Evolutionary conservation across 495 filamentous ascomycete species (phyloP).

Genomic region (Aspergillus cristatus): DNA sequence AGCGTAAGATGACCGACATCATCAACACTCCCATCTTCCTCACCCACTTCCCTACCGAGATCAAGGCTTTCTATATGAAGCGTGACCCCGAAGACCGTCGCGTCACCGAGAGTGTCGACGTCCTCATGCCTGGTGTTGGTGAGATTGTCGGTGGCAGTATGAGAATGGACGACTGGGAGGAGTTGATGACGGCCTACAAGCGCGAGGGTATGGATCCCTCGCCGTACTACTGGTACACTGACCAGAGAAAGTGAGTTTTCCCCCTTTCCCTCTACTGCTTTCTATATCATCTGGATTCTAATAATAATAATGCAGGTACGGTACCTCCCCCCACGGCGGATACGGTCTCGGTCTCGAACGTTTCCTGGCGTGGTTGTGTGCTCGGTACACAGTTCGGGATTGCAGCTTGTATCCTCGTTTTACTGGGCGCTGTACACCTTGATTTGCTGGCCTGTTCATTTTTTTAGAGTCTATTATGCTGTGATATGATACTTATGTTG

Average conservation of each 20-base stretch:
- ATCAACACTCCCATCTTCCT: conserved; percentile 94
- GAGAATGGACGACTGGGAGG: conserved; percentile 91
- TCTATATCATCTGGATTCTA: conserved; percentile 1
- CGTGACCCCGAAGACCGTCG: conserved; percentile 71
- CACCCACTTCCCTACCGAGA: conserved; percentile 92
- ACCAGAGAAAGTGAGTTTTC: conserved; percentile 83
- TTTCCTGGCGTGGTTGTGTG: conserved; percentile 94
- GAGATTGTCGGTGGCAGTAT: conserved; percentile 97
- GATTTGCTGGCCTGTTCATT: conserved; percentile 6
- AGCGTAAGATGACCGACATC: conserved; percentile 92
- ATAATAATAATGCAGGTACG: conserved; percentile 53
- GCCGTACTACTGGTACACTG: conserved; percentile 98
- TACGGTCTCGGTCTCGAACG: conserved; percentile 94
- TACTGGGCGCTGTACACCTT: conserved; percentile 90
- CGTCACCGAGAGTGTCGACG: conserved; percentile 95
- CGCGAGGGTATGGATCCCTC: conserved; percentile 75
- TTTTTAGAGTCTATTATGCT: no score
- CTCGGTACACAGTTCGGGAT: conserved; percentile 83
- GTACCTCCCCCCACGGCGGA: conserved; percentile 86
- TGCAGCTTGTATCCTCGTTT: conserved; percentile 88
- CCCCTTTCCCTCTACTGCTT: background rate
- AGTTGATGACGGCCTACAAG: conserved; percentile 82
- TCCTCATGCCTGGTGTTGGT: conserved; percentile 91
- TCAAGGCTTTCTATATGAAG: conserved; percentile 99
- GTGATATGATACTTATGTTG: no score